These are phyloP conservation scores for Coniochaeta sp. DNA, from an alignment of 2,329 filamentous ascomycete species.

Conservation along the genomic window DNA sequence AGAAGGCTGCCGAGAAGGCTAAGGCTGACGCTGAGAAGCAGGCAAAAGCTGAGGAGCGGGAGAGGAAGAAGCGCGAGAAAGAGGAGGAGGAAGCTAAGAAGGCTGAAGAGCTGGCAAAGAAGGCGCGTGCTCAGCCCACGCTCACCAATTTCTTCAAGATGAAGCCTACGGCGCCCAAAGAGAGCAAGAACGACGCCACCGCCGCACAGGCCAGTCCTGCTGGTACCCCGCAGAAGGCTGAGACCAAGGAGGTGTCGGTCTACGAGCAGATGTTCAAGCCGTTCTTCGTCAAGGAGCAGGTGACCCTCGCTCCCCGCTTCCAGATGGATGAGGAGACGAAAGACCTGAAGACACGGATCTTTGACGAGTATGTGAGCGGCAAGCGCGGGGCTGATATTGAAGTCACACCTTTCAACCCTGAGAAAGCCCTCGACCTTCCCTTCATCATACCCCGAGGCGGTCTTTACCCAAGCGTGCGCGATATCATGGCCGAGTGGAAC, in stretches of 20 bases:
- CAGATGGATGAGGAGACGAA: slow-evolving; percentile 51
- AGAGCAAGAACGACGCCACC: slow-evolving; percentile 23
- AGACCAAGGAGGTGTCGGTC: slow-evolving; percentile 29
- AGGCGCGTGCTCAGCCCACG: slow-evolving; percentile 38
- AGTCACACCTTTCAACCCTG: slow-evolving; percentile 31
- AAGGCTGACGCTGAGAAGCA: slow-evolving; percentile 26
- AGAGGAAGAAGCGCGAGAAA: slow-evolving; percentile 41
- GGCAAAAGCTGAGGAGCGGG: slow-evolving; percentile 29
- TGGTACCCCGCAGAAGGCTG: slow-evolving; percentile 20
- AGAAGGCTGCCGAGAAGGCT: slow-evolving; percentile 28
- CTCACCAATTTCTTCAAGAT: slow-evolving; percentile 40
- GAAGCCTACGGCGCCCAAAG: slow-evolving; percentile 31
- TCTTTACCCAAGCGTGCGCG: slow-evolving; percentile 45
- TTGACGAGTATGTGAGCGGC: slow-evolving; percentile 46
- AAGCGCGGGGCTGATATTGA: slow-evolving; percentile 35
- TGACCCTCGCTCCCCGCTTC: slow-evolving; percentile 59
- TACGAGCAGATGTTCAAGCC: slow-evolving; percentile 71
- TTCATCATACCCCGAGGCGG: slow-evolving; percentile 35
- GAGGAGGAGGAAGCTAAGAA: slow-evolving; percentile 50
- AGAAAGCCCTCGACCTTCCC: slow-evolving; percentile 38
- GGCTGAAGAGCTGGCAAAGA: slow-evolving; percentile 24
- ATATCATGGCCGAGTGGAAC: slow-evolving; percentile 51
- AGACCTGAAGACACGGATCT: slow-evolving; percentile 38
- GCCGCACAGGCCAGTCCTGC: slow-evolving; percentile 14
- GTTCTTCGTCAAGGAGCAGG: slow-evolving; percentile 71